phyloP scores from a whole-genome alignment of 371 early-diverging fungal species.

The Actinomucor elegans region DNA sequence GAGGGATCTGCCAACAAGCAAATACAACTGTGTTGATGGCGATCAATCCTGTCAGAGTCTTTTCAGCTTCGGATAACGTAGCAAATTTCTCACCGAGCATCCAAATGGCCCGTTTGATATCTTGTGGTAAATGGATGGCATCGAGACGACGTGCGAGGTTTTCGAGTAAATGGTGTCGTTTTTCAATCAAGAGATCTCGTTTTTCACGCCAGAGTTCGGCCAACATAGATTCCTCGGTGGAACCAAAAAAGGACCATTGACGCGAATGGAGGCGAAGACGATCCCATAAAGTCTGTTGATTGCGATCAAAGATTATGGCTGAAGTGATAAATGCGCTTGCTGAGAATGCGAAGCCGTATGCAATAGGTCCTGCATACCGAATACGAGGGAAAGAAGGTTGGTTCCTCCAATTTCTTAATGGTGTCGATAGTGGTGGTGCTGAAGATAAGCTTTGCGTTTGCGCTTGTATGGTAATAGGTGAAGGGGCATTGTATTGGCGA shows the following conservation, averaged over 20 bases:
- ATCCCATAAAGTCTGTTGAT: slow-evolving; percentile 27
- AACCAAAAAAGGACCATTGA: slow-evolving; percentile 19
- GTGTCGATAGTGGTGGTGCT: not conserved
- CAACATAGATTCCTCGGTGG: slow-evolving; percentile 6
- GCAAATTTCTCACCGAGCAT: slow-evolving; percentile 44
- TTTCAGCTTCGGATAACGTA: slow-evolving; percentile 46
- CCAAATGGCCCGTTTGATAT: slow-evolving; percentile 43
- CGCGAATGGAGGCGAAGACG: slow-evolving; percentile 12
- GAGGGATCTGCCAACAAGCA: slow-evolving; percentile 67
- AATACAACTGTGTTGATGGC: slow-evolving; percentile 72
- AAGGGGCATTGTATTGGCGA: too few relatives aligned
- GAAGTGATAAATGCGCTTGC: slow-evolving; percentile 20
- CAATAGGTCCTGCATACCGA: slow-evolving; percentile 20
- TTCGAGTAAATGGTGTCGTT: slow-evolving; percentile 13
- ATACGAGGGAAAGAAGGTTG: slow-evolving; percentile 9
- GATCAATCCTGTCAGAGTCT: slow-evolving; percentile 59
- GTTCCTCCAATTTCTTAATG: not conserved
- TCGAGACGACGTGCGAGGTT: slow-evolving; percentile 1
- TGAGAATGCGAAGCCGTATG: slow-evolving; percentile 15
- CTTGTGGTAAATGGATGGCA: slow-evolving; percentile 35
- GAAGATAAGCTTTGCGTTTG: too few relatives aligned
- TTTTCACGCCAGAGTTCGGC: slow-evolving; percentile 18
- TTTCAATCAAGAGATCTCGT: slow-evolving; percentile 7
- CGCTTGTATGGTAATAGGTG: too few relatives aligned
- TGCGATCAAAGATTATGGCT: slow-evolving; percentile 20